Percentiles rank a stretch among this genome's conserved stretches.
phyloP scores from a whole-genome alignment of 169 alveolate genomes.

The Hepatocystis sp. region DNA sequence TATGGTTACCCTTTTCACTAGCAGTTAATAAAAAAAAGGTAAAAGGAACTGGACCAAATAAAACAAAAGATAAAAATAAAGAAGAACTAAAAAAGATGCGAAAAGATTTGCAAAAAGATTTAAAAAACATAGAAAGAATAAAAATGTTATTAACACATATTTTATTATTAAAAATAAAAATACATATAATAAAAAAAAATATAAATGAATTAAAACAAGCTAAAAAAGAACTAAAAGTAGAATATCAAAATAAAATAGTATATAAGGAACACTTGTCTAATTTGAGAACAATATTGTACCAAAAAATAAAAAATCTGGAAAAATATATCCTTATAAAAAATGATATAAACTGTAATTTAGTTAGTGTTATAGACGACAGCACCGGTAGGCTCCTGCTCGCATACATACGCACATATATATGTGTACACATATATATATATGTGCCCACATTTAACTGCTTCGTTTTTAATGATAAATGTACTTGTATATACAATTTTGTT shows the following conservation, averaged over 20 bases:
- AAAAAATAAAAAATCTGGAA: constrained; percentile 13
- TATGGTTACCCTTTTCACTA: background rate
- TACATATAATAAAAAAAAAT: constrained; percentile 17
- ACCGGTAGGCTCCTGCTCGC: constrained; percentile 2
- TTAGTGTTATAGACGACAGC: constrained; percentile 41
- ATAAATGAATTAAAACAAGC: constrained; percentile 1
- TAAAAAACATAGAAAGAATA: constrained; percentile 24
- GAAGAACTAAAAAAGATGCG: constrained; percentile 21
- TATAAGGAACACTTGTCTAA: constrained; percentile 30
- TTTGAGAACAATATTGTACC: background rate
- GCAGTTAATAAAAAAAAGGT: constrained; percentile 2
- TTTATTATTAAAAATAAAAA: constrained; percentile 38
- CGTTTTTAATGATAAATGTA: too few species aligned
- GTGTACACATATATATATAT: background rate
- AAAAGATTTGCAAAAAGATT: constrained; percentile 16
- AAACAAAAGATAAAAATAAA: constrained; percentile 19
- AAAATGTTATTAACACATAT: constrained; percentile 30
- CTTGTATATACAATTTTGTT: too few species aligned
- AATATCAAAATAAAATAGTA: constrained; percentile 47
- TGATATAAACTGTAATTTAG: constrained; percentile 7
- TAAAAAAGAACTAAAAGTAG: constrained; percentile 10
- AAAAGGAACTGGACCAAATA: background rate
- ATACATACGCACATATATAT: background rate
- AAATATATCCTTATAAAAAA: constrained; percentile 9
- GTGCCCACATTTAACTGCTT: too few species aligned